Conservation (phyloP, 2,329 filamentous ascomycete genomes). For the Tolypocladium nubicola region DNA sequence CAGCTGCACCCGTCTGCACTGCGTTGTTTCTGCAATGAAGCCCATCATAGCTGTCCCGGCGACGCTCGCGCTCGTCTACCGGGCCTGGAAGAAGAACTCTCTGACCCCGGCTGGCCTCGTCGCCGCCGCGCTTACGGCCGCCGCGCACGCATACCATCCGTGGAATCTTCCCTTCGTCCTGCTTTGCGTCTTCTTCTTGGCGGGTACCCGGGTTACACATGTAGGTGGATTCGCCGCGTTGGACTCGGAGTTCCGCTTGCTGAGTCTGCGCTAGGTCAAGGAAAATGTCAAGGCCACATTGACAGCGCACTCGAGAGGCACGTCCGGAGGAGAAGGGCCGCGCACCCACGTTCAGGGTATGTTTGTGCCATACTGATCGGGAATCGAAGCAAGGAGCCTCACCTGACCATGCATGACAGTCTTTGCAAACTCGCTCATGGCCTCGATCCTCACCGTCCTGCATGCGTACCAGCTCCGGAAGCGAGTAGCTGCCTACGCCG, state of each 20-base stretch:
- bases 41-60: conserved; percentile 45
- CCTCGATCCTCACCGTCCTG: conserved; percentile 51
- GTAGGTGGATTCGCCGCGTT: conserved; percentile 28
- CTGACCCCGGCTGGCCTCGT: conserved; percentile 69
- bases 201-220: conserved; percentile 76
- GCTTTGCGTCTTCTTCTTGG: conserved; percentile 75
- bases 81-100: conserved; percentile 62
- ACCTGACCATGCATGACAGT: conserved; percentile 31
- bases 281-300: conserved; percentile 74
- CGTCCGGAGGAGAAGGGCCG: conserved; percentile 67
- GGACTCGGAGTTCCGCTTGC: not conserved
- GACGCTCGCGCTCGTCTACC: conserved; percentile 50
- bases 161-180: conserved; percentile 88
- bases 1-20: not conserved
- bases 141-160: conserved; percentile 79
- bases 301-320: conserved; percentile 66
- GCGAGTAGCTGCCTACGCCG: conserved; percentile 30
- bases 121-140: conserved; percentile 61
- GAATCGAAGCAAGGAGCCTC: not conserved
- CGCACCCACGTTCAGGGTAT: conserved; percentile 71
- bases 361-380: not conserved
- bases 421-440: conserved; percentile 75
- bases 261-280: conserved; percentile 54
- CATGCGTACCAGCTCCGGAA: conserved; percentile 49
- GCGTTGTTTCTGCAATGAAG: conserved; percentile 34